Evolutionary conservation across 2,329 filamentous ascomycete genomes (phyloP), one percentile per base, ranked within the genome.

Genomic region (Emydomyces testavorans): DNA sequence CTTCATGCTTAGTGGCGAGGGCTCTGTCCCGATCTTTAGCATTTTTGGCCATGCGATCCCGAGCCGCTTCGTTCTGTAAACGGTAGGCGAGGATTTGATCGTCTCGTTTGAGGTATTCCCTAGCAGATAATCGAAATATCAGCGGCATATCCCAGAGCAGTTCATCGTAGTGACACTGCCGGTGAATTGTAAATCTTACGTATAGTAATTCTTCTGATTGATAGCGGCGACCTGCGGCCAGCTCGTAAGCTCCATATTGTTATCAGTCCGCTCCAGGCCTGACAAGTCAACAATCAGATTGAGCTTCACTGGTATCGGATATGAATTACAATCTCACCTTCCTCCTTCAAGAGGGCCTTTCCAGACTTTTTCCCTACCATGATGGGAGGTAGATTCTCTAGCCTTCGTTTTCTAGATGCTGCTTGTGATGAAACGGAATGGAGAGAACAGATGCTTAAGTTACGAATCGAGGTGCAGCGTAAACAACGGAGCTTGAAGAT

Each of bases 131-230:
- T 7, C 44, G 20, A 16, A 24, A 38, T 28, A 16, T 51, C 20
- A 49, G 46, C 20, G 16, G 3, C 5, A 23, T 11, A 15, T 28
- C 20, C 34, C 6, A 26, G 23, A 21, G 3, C n/a, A 21, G 10
- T 18, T 31, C 18, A 20, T 4, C 8, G n/a, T 11, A 3, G 11
- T 29, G 5, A 28, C 16, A 21, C 15, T 16, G 20, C 29, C 10
- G 8, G 4, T 8, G n/a, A n/a, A 31, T 32, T 20, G 13, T 4
- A 26, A 11, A 18, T 71, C 80, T 52, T 75, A 92, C 86, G 89
- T 94, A 66, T 95, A 95, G 68, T 98, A 98, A 67, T 98, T 98
- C 72, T 98, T 98, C 67, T 98, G 92, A 64, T 98, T 98, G 68
- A 98, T 98, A 59, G 92, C 86, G 36, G 79, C 76, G 50, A 94